These are phyloP conservation scores for Pythium coloratum DNA, from an alignment of 352 stramenopile genomes.

Conservation along the genomic window DNA sequence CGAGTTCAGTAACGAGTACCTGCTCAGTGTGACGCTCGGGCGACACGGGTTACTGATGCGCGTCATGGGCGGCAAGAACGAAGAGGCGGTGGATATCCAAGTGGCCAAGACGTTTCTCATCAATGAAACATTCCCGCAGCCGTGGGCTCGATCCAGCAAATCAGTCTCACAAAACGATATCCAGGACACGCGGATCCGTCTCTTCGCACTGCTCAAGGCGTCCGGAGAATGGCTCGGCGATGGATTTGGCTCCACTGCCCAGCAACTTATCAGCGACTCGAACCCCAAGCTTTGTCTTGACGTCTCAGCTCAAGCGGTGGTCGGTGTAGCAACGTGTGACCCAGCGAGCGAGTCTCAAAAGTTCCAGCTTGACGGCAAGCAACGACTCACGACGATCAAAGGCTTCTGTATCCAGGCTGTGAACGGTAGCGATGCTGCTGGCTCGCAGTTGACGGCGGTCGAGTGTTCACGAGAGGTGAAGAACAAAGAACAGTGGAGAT, in stretches of 20 bases:
- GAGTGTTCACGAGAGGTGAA: background rate
- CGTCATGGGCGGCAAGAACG: background rate
- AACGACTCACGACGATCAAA: background rate
- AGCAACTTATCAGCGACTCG: background rate
- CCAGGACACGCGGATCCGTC: background rate
- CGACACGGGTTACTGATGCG: background rate
- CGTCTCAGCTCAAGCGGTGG: background rate
- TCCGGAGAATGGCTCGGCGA: background rate
- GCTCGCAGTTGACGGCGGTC: background rate
- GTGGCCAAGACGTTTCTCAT: background rate
- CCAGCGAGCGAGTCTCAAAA: background rate
- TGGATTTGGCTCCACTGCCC: background rate
- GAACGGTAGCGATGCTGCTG: background rate
- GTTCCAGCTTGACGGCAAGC: background rate
- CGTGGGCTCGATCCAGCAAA: background rate
- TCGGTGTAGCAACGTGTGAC: background rate
- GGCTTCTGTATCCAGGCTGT: background rate
- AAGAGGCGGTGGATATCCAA: background rate
- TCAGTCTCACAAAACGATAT: background rate
- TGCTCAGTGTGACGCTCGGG: background rate
- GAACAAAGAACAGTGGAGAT: background rate
- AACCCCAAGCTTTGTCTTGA: background rate
- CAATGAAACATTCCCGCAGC: background rate
- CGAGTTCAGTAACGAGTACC: constrained; percentile 1
- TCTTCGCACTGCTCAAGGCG: background rate